A percentile compares a stretch with the other conserved stretches of the same genome.
phyloP scores from a whole-genome alignment of 306 rosid genomes.

The Pyrus pyrifolia region DNA sequence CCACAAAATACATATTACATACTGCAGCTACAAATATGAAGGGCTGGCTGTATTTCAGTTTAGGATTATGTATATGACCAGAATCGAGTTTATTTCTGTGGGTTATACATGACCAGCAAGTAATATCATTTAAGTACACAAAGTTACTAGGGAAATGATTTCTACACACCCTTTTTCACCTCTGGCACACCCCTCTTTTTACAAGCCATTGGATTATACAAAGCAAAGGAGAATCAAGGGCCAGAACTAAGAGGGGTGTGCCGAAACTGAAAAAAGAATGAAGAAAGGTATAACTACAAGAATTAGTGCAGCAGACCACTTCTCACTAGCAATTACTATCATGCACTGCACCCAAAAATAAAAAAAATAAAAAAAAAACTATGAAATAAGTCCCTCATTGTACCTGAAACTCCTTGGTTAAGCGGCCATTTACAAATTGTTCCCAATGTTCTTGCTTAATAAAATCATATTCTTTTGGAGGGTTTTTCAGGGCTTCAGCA shows the following conservation, averaged over 20 bases:
- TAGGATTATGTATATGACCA: background rate
- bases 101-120: background rate
- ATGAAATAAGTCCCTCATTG: background rate
- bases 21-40: background rate
- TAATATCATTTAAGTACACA: background rate
- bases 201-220: background rate
- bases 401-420: conserved; percentile 10
- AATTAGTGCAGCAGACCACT: background rate
- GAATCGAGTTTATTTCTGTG: background rate
- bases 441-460: conserved; percentile 5
- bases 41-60: background rate
- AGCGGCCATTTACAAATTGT: conserved; percentile 2
- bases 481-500: background rate
- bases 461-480: conserved; percentile 7
- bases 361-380: background rate
- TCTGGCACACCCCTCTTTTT: too few relatives aligned
- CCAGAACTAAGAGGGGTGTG: too few relatives aligned
- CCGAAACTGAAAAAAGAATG: background rate
- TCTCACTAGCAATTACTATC: background rate
- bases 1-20: background rate
- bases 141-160: background rate
- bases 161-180: too few relatives aligned
- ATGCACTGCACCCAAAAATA: background rate
- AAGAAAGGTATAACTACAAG: background rate
- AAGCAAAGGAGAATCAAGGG: too few relatives aligned